Evolutionary conservation across 495 filamentous ascomycete genomes (phyloP).

Genomic region (Astrothelium macrocarpum): DNA sequence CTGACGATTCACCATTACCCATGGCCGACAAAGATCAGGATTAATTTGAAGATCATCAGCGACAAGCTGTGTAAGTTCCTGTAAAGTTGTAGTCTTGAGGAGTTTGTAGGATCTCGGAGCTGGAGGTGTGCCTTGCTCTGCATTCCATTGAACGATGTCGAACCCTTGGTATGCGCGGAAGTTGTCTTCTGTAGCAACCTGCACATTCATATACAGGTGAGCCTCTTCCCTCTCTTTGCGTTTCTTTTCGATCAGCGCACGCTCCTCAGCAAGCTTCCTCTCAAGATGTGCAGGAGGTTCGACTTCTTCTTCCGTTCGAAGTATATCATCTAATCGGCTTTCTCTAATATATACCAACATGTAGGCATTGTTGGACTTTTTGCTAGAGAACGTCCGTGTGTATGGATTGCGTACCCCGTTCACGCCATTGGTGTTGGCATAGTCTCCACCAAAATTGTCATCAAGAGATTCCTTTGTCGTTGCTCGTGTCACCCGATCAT

Average conservation of each 20-base stretch:
- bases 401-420: conserved; percentile 60
- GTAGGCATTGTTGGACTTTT: conserved; percentile 76
- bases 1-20: conserved; percentile 97
- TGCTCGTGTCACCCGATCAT: conserved; percentile 88
- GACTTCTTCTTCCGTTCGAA: conserved; percentile 60
- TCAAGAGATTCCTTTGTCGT: conserved; percentile 87
- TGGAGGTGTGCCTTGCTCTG: conserved; percentile 42
- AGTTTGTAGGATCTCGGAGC: conserved; percentile 54
- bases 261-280: conserved; percentile 67
- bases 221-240: conserved; percentile 87
- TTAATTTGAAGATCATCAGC: conserved; percentile 57
- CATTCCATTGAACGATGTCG: conserved; percentile 68
- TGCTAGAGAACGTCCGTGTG: conserved; percentile 54
- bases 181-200: conserved; percentile 65
- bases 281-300: conserved; percentile 81
- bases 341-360: conserved; percentile 98
- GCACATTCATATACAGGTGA: conserved; percentile 78
- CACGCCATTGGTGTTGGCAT: conserved; percentile 39
- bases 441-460: conserved; percentile 94
- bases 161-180: conserved; percentile 76
- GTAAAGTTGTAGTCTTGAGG: conserved; percentile 60
- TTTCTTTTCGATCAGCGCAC: conserved; percentile 57
- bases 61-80: conserved; percentile 59
- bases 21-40: conserved; percentile 61
- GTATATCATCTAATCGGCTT: conserved; percentile 65